Base-by-base conservation (phyloP, 192 early-diverging fungal genomes). In the Backusella westeae region DNA sequence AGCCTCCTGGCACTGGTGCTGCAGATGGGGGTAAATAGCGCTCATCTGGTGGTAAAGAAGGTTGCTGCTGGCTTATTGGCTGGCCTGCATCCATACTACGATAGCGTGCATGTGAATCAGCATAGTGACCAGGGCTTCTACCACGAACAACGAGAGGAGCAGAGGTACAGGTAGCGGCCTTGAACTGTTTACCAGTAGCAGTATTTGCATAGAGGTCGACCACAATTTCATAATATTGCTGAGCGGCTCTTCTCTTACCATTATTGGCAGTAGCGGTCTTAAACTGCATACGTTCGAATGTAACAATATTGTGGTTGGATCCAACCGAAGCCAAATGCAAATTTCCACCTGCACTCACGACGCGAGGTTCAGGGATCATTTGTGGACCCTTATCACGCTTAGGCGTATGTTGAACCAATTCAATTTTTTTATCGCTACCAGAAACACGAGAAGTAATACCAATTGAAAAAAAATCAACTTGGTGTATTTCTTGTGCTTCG, bases 341-440 rank as follows among this genome's bases (percentile, higher is more conserved):
- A 71, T 88, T 88, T 10, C 90, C 91, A 41, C 85, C 90, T 35
- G 89, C 77, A 63, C 87, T 82, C 39, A 90, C 83, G 0, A 89
- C 80, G 75, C 86, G 88, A 52, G 87, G 87, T 35, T 83, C 81
- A 73, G 89, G 92, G 67, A 86, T 86, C 26, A 91, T 93, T 78
- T 96, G 96, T 10, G 95, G 95, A 6, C 96, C 96, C 78, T 97
- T 96, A 79, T 97, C 96, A 46, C 97, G 91, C 81, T 98, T 98
- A 34, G 96, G 90, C 4, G 93, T 97, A 76, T 94, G 94, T 79
- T 95, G 94, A 19, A 96, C 88, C 14, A 96, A 84, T 68, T 96
- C 95, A 26, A 97, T 93, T 7, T 85, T 78, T 69, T 90, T 91
- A 35, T 91, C 91, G 66, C 85, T 87, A 71, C 85, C 88, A 6